Percentiles rank a stretch among this genome's conserved stretches.
phyloP scores from a whole-genome alignment of 169 alveolate genomes.

The Cryptosporidium ubiquitum region DNA sequence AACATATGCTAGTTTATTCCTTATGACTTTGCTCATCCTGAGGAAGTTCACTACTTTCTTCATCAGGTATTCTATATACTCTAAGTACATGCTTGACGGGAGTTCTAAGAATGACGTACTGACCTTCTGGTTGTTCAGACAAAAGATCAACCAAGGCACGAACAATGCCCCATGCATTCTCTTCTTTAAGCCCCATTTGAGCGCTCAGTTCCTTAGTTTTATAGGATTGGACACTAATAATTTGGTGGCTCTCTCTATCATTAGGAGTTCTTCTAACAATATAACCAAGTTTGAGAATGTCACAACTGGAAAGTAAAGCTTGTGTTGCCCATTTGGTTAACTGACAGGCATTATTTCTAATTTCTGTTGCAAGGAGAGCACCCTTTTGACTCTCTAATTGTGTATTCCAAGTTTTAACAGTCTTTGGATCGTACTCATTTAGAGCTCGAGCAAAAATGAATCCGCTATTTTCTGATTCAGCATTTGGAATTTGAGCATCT shows the following conservation, averaged over 20 bases:
- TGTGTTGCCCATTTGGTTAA: slow-evolving; percentile 88
- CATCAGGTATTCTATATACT: slow-evolving; percentile 87
- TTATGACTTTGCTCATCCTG: slow-evolving; percentile 15
- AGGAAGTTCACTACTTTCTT: slow-evolving; percentile 75
- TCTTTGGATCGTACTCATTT: slow-evolving; percentile 85
- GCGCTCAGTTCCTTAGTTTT: slow-evolving; percentile 89
- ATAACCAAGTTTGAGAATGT: slow-evolving; percentile 86
- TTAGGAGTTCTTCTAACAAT: slow-evolving; percentile 85
- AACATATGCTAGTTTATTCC: background rate
- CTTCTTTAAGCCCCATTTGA: slow-evolving; percentile 89
- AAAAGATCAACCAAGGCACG: slow-evolving; percentile 84
- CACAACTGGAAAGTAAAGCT: slow-evolving; percentile 90
- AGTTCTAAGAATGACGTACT: slow-evolving; percentile 88
- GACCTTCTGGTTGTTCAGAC: slow-evolving; percentile 88
- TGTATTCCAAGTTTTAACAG: slow-evolving; percentile 86
- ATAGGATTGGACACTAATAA: slow-evolving; percentile 82
- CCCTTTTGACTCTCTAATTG: slow-evolving; percentile 90
- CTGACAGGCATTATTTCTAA: slow-evolving; percentile 88
- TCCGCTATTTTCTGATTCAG: slow-evolving; percentile 78
- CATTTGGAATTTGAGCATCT: slow-evolving; percentile 78
- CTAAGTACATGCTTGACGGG: slow-evolving; percentile 89
- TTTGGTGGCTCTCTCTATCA: slow-evolving; percentile 81
- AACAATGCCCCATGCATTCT: slow-evolving; percentile 91
- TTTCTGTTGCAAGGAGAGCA: slow-evolving; percentile 88
- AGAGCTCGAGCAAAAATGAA: slow-evolving; percentile 86